Evolutionary conservation across 345 rosid species (phyloP), one percentile per base, ranked within the genome.

Genomic region (Dipteronia sinensis): DNA sequence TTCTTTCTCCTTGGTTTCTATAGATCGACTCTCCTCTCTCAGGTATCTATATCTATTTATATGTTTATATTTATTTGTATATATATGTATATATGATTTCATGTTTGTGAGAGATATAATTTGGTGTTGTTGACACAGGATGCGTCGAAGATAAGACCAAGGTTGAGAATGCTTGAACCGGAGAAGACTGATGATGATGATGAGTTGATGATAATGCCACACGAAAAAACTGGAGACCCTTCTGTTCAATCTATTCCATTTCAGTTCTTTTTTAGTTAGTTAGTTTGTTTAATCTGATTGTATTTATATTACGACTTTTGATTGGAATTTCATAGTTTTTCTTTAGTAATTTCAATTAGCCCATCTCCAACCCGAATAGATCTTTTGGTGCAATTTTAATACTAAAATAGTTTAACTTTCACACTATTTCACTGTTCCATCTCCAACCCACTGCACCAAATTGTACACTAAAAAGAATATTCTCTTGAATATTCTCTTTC

Each of bases 1-100:
- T 92, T 86, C 84, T 93, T 93, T 88, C 73, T 90, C 71, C 76
- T 81, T 56, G 98, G 98, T 1, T 88, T 93, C 82, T 93, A 85
- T 68, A 82, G 82, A 23, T 88, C 94, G 42, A 71, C 85, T 40
- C 78, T 90, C 40, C 79, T 90, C 59, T 85, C 89, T 66, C 89
- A 83, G 84, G 94, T 89, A 23, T 38, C 10, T 23, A 69, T 17
- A 34, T 73, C 69, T 27, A 27, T 27, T 1, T 27, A 27, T 27
- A 1, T 27, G 29, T 27, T 27, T 27, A 27, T 73, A 15, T 2
- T 61, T 51, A n/a, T 1, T n/a, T 56, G 6, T 12, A 4, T 19
- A 17, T 29, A 17, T 34, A 29, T 25, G n/a, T n/a, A n/a, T n/a
- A n/a, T n/a, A 7, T 71, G 40, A 10, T 56, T 20, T 7, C 73